Percentiles rank a stretch among this genome's conserved stretches.
Evolutionary conservation across 108 stramenopile genomes (phyloP).

Genomic region (Parietichytrium sp.): DNA sequence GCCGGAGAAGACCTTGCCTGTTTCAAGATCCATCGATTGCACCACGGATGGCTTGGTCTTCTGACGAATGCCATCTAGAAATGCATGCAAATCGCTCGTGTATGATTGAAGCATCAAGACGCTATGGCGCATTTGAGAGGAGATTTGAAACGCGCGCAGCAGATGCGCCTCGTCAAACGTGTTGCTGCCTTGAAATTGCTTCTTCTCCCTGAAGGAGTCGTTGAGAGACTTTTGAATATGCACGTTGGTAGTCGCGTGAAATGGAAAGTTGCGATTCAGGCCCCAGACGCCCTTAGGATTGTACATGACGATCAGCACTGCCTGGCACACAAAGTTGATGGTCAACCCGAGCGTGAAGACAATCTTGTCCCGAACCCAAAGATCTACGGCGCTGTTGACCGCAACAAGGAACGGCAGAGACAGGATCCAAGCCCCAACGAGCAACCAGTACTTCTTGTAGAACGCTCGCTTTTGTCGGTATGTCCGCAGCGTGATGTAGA

Average conservation of each 20-base stretch:
- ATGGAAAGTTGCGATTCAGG: conserved; percentile 39
- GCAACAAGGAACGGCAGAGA: neutral
- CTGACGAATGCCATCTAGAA: neutral
- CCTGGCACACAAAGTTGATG: conserved; percentile 11
- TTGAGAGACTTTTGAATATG: no score
- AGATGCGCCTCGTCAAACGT: conserved; percentile 29
- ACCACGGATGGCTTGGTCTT: no score
- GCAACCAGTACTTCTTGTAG: conserved; percentile 39
- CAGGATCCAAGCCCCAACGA: conserved; percentile 39
- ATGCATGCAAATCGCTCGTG: conserved; percentile 14
- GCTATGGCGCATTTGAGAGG: conserved; percentile 31
- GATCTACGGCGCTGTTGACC: neutral
- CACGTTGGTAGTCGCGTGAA: conserved; percentile 38
- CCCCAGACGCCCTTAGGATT: conserved; percentile 32
- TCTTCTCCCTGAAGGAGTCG: neutral
- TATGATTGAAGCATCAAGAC: conserved; percentile 1
- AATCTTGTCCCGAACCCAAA: conserved; percentile 17
- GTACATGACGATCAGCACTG: conserved; percentile 20
- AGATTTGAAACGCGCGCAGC: neutral
- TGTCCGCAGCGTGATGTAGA: neutral
- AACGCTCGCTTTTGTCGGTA: conserved; percentile 40
- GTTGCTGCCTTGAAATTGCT: neutral
- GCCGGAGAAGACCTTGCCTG: no score
- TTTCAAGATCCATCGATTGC: no score
- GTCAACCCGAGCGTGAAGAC: neutral